Base-by-base conservation (phyloP, 1,139 yeast genomes). In the Fermentozyma sake region DNA sequence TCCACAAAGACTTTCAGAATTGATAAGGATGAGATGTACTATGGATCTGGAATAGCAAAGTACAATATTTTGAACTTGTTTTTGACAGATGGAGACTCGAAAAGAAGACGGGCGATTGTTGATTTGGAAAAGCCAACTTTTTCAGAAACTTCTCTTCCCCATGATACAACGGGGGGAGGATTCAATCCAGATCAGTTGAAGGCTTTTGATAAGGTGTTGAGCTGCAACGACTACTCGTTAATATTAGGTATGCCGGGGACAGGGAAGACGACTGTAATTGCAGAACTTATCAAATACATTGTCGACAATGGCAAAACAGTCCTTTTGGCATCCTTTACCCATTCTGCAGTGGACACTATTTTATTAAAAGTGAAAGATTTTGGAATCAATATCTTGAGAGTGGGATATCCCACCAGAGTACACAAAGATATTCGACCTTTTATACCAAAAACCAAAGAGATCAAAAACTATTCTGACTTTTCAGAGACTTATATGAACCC, bases 211-310 rank as follows among this genome's bases (percentile, higher is more conserved):
- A 72, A 68, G 38, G 86, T 77, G 0, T 50, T 86, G 29, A 52
- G 68, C 12, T 71, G 94, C 0, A 55, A 79, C 27, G 95, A 89
- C 48, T 91, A 84, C 49, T 66, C 91, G 3, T 62, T 91, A 39
- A 73, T 91, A 18, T 58, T 89, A 32, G 99, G 99, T 1, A 91
- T 93, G 98, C 98, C 98, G 0, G 99, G 99, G 2, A 91, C 98
- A 0, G 99, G 99, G 10, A 91, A 93, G 49, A 91, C 98, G 0
- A 89, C 97, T 0, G 82, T 89, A 0, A 85, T 91, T 34, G 85
- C 94, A 0, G 79, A 80, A 25, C 51, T 91, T 10, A 80, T 89
- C 24, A 65, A 70, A 33, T 58, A 70, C 20, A 55, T 91, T 18
- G 82, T 80, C 0, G 53, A 55, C 1, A 68, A 68, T 19, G 77